A percentile compares a stretch with the other conserved stretches of the same genome.
Conservation (phyloP, 2,329 filamentous ascomycete genomes). For the Zymoseptoria pseudotritici region DNA sequence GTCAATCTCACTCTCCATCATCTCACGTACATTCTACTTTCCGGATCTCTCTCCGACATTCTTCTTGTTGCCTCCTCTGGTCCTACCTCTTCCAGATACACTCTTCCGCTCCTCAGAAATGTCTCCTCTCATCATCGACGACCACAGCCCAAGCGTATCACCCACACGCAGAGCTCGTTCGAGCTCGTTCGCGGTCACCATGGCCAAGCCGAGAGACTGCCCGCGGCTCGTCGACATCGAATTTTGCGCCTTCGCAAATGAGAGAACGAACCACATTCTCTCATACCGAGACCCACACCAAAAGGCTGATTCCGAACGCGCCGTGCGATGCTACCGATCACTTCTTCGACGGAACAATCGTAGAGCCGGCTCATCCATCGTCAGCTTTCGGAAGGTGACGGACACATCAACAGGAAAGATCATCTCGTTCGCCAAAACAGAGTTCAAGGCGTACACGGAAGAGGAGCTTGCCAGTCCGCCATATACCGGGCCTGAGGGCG, state of each 20-base stretch:
- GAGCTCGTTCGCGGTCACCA: constrained; percentile 15
- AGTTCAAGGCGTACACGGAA: constrained; percentile 23
- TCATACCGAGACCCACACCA: constrained; percentile 26
- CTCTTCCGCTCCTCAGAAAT: constrained; percentile 2
- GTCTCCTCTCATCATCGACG: constrained; percentile 16
- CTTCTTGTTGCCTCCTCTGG: background rate
- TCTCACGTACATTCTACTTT: background rate
- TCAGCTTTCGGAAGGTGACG: constrained; percentile 24
- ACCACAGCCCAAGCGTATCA: constrained; percentile 7
- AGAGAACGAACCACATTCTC: constrained; percentile 27
- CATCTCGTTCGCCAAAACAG: constrained; percentile 27
- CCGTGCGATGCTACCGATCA: constrained; percentile 16
- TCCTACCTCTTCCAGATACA: constrained; percentile 1
- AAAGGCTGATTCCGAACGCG: constrained; percentile 22
- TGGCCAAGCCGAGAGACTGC: constrained; percentile 21
- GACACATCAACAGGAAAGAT: constrained; percentile 22
- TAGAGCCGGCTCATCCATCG: background rate
- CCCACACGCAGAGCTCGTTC: constrained; percentile 12
- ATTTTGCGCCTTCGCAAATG: constrained; percentile 33
- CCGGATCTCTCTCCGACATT: background rate
- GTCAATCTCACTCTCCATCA: background rate
- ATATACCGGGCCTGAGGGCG: constrained; percentile 25
- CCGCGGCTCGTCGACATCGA: constrained; percentile 34
- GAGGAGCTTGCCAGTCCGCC: constrained; percentile 23
- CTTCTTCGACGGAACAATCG: constrained; percentile 7